Conservation (phyloP, 225 moss, liverwort and hornwort genomes). For the Physcomitrellopsis africana region DNA sequence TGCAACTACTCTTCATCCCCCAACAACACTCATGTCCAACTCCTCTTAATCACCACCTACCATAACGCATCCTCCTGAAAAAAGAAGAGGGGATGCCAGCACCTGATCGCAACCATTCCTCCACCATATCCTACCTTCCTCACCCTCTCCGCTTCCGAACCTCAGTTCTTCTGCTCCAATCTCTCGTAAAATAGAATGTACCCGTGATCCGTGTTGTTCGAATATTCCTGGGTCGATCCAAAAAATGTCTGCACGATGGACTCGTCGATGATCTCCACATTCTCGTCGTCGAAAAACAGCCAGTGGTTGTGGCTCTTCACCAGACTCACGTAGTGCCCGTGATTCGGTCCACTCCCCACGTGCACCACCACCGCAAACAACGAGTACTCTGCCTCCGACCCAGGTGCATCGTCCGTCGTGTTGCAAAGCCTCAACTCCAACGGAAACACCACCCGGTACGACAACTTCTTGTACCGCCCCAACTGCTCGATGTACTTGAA, state of each 20-base stretch:
- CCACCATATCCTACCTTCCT: no score
- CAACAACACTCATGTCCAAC: no score
- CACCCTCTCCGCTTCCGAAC: background rate
- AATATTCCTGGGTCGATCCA: conserved; percentile 67
- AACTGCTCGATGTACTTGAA: conserved; percentile 74
- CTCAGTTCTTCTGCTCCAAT: conserved; percentile 59
- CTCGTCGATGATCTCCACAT: conserved; percentile 76
- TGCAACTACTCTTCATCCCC: no score
- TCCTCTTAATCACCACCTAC: no score
- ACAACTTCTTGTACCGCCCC: conserved; percentile 70
- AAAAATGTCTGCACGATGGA: conserved; percentile 71
- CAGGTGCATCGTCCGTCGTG: conserved; percentile 72
- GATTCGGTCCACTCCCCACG: no score
- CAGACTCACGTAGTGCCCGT: no score
- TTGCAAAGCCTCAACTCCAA: conserved; percentile 72
- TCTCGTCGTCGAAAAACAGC: conserved; percentile 52
- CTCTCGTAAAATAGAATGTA: conserved; percentile 75
- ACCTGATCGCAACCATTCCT: no score
- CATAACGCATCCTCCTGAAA: no score
- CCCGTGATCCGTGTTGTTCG: conserved; percentile 73
- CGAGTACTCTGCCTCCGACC: conserved; percentile 72
- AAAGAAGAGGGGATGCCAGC: no score
- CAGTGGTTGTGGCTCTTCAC: no score
- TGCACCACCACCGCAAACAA: conserved; percentile 59
- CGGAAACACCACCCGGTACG: conserved; percentile 72